Base-by-base conservation (phyloP, 768 basidiomycete species). In the Tricholoma sp. region DNA sequence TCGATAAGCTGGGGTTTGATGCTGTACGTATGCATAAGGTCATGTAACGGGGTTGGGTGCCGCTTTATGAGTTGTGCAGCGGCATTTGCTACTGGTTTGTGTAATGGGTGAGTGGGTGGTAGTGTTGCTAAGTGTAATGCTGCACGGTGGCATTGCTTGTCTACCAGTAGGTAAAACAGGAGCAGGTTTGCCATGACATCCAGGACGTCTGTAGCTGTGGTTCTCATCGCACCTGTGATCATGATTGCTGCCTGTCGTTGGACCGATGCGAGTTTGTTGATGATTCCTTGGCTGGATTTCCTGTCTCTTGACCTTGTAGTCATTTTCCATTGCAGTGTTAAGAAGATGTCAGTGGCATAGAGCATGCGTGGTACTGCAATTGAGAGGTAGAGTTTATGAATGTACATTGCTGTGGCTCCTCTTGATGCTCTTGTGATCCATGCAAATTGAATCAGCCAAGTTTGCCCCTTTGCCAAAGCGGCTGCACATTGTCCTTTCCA, bases 331-430 rank as follows among this genome's bases (percentile, higher is more conserved):
- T 50, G 54, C 4, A 67, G 71, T 2, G 52, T 58, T 53, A 65
- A 67, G 65, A 65, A 71, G 0, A 67, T 43, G 14, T 69, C 68
- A 1, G 62, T 54, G 3, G 63, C 65, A 32, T 71, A 71, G 0
- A 61, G 60, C 47, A 71, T 59, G 21, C 66, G 66, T 0, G 68
- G 69, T 5, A 70, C 35, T 0, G 62, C 66, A 1, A 69, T 66
- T 3, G 67, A 60, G 0, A 59, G 29, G 53, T 68, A 72, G 0
- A 72, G 65, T 12, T 57, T 62, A 9, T 46, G 18, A 53, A 67
- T 66, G 9, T 62, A 57, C 19, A 54, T 55, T 2, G 55, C 35
- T 10, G 31, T 55, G 7, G 69, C 50, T 3, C 70, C 70, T 9
- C 9, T 41, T 4, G 55, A 29, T 1, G 59, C 31, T n/a, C 52